Evolutionary conservation across 2,329 filamentous ascomycete species (phyloP).

Genomic region (Metarhizium rileyi): DNA sequence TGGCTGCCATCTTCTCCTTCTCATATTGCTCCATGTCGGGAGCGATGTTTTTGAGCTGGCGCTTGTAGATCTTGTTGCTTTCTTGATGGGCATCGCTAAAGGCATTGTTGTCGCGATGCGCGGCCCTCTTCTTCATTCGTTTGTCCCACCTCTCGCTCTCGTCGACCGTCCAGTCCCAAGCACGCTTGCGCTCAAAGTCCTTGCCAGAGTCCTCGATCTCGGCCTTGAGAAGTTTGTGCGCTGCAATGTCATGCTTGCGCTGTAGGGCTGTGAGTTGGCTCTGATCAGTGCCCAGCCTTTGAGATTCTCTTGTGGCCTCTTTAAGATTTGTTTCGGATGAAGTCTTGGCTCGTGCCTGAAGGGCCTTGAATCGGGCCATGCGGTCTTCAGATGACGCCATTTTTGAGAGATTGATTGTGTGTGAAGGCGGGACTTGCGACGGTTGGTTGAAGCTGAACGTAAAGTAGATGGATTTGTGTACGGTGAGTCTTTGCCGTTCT

Average conservation of each 20-base stretch:
- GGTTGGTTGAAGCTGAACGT: background rate
- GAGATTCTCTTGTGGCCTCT: conserved; percentile 74
- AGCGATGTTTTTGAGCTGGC: conserved; percentile 69
- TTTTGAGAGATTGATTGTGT: background rate
- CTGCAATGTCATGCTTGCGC: conserved; percentile 77
- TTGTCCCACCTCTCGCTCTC: conserved; percentile 93
- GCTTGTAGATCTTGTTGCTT: conserved; percentile 86
- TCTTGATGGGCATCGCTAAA: conserved; percentile 87
- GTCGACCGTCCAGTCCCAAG: conserved; percentile 97
- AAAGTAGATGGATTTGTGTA: too few species aligned
- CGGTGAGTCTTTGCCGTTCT: too few species aligned
- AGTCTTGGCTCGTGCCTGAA: conserved; percentile 70
- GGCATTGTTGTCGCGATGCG: conserved; percentile 72
- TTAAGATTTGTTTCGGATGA: conserved; percentile 68
- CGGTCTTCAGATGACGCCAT: conserved; percentile 50
- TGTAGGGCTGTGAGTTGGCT: conserved; percentile 67
- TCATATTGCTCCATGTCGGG: conserved; percentile 80
- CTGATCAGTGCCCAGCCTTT: conserved; percentile 69
- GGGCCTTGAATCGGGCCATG: conserved; percentile 73
- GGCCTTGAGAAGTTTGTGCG: conserved; percentile 87
- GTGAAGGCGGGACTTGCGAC: background rate
- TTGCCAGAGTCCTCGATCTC: conserved; percentile 77
- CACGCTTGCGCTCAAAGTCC: conserved; percentile 94
- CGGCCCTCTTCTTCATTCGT: conserved; percentile 75
- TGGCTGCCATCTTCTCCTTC: conserved; percentile 71